Base-by-base conservation (phyloP, 2,329 filamentous ascomycete genomes). In the Clonostachys rhizophaga region DNA sequence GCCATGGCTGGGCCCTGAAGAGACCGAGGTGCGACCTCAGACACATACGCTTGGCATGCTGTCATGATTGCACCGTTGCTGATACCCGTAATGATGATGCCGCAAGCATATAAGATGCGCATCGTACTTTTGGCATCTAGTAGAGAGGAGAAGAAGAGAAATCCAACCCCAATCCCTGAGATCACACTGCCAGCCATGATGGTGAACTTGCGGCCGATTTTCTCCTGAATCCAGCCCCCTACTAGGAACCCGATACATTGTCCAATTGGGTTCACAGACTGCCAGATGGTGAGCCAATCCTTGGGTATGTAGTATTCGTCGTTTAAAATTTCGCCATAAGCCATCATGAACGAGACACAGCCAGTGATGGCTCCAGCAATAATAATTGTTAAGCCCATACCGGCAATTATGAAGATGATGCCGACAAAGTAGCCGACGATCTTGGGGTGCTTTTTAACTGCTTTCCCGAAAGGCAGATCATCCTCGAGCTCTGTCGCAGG, bases 1-100 rank as follows among this genome's bases (percentile, higher is more conserved):
- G 73, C 71, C 55, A 78, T 66, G 4, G 69, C 63, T 1, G 74
- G 67, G 3, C 71, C 75, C 36, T 75, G 65, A 9, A 78, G 61
- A 5, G 59, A 60, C 1, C 68, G 62, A 1, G 75, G 73, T 2
- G 72, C 57, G 16, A 74, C 69, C 50, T 78, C 75, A 13, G 73
- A 76, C 52, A 76, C 66, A 58, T 76, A 77, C 0, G 74, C 76
- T 48, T 70, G 63, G 5, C 63, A 62, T 8, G 66, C 65, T 34
- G 65, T 61, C 58, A 70, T 69, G 46, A 74, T 60, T 41, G 70
- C 65, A 12, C 74, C 74, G 2, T 62, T 54, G 0, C 59, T 52
- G 6, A 58, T 47, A 2, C 60, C 61, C 5, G 63, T 59, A 1
- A 63, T 46, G 0, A 53, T 52, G 42, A 58, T 49, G 0, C 61